Percentiles rank a stretch among this genome's conserved stretches.
phyloP scores from a whole-genome alignment of 2,329 filamentous ascomycete genomes.

The Dactylellina leptospora region DNA sequence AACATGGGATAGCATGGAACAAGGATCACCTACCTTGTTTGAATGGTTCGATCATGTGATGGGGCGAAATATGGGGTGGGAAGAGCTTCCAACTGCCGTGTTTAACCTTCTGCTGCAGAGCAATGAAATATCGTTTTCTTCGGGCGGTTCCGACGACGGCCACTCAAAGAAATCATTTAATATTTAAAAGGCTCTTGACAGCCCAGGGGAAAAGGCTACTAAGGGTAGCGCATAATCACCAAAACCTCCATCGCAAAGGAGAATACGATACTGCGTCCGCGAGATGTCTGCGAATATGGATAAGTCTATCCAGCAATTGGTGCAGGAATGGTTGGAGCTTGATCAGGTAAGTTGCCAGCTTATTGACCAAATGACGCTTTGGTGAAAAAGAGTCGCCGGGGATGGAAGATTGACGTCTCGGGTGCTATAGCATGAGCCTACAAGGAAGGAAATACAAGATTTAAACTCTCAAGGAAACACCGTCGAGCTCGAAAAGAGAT shows the following conservation, averaged over 20 bases:
- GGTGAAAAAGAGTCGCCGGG: too few relatives aligned
- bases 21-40: too few relatives aligned
- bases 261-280: too few relatives aligned
- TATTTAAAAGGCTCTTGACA: neutral
- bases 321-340: conserved; percentile 56
- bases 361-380: neutral
- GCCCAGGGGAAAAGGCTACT: too few relatives aligned
- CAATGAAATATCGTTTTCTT: too few relatives aligned
- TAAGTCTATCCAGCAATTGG: conserved; percentile 31
- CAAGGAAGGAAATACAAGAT: conserved; percentile 56
- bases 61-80: conserved; percentile 1
- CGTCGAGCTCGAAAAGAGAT: conserved; percentile 55
- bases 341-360: conserved; percentile 53
- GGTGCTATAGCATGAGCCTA: conserved; percentile 54
- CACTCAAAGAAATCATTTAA: neutral
- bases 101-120: neutral
- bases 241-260: too few relatives aligned
- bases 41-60: too few relatives aligned
- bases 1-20: too few relatives aligned
- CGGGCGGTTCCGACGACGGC: conserved; percentile 39
- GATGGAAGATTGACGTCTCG: too few relatives aligned
- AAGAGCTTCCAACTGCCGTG: conserved; percentile 27
- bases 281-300: too few relatives aligned
- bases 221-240: too few relatives aligned
- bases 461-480: conserved; percentile 52